These are phyloP conservation scores for Aspergillus cristatus DNA, from an alignment of 495 filamentous ascomycete genomes.

Conservation along the genomic window DNA sequence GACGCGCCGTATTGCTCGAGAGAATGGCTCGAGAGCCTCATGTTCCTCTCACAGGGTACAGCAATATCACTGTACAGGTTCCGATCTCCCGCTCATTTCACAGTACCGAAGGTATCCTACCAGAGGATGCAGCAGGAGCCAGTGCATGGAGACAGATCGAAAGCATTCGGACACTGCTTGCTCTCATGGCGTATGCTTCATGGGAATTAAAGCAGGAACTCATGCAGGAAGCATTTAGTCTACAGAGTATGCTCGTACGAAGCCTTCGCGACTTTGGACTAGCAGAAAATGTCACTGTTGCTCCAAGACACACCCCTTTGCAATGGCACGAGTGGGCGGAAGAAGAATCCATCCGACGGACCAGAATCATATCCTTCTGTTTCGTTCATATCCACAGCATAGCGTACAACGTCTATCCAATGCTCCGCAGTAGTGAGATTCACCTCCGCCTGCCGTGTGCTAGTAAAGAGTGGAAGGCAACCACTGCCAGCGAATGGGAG, in stretches of 20 bases:
- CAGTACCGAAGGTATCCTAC: slow-evolving; percentile 1
- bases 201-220: slow-evolving; percentile 27
- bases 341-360: slow-evolving; percentile 28
- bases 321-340: slow-evolving; percentile 34
- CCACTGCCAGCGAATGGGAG: slow-evolving; percentile 25
- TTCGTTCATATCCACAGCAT: slow-evolving; percentile 33
- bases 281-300: slow-evolving; percentile 15
- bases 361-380: slow-evolving; percentile 30
- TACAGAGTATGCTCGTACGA: slow-evolving; percentile 26
- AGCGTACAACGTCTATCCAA: slow-evolving; percentile 31
- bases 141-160: slow-evolving; percentile 19
- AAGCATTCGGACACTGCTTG: slow-evolving; percentile 26
- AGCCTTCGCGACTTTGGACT: slow-evolving; percentile 25
- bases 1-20: slow-evolving; percentile 25
- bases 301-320: slow-evolving; percentile 12
- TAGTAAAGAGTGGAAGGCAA: slow-evolving; percentile 30
- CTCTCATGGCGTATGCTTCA: slow-evolving; percentile 30
- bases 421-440: slow-evolving; percentile 30
- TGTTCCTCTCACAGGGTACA: slow-evolving; percentile 3
- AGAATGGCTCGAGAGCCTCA: slow-evolving; percentile 19
- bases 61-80: slow-evolving; percentile 8
- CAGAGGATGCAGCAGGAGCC: slow-evolving; percentile 8
- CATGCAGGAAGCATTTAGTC: slow-evolving; percentile 27
- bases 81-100: slow-evolving; percentile 1
- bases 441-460: slow-evolving; percentile 31